Base-by-base conservation (phyloP, 768 basidiomycete genomes). In the Russula dissimulans region DNA sequence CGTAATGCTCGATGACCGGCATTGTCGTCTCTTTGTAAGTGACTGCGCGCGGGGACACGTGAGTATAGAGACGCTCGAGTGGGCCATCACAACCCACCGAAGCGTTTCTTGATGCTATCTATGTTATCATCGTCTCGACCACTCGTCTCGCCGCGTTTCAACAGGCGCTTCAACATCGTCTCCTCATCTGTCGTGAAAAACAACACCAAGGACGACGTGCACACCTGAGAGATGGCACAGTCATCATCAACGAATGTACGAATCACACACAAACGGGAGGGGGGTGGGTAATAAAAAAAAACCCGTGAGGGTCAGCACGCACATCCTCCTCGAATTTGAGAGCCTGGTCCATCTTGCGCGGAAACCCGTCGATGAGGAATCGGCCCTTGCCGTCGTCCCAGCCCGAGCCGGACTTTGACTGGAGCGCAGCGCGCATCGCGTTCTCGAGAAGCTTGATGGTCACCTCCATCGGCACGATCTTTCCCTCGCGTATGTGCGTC, bases 331-430 rank as follows among this genome's bases (percentile, higher is more conserved):
- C 95, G 69, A 97, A 99, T 71, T 85, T 85, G 68, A 86, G 61
- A 0, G 95, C 95, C 74, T 99, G 97, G 71, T 99, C 97, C 93
- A 98, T 94, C 78, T 98, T 94, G 62, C 95, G 82, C 56, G 95
- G 97, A 75, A 98, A 98, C 1, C 95, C 97, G 64, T 99, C 95
- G 63, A 99, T 86, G 67, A 98, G 79, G 78, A 98, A 99, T 48
- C 92, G 84, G 38, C 91, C 91, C 54, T 74, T 76, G 29, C 87
- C 90, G 36, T 81, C 75, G 9, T 71, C 72, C 92, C 91, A 94
- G 22, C 81, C 84, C 7, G 78, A 74, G 11, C 77, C 76, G 0
- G 73, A 58, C 68, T 79, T 73, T 36, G 74, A 66, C 46, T 55
- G 67, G 42, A 94, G 70, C 12, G 81, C 82, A 43, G 73, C 81